A percentile compares a stretch with the other conserved stretches of the same genome.
phyloP scores from a whole-genome alignment of 2,329 filamentous ascomycete species.

The Rhinocladiella similis region DNA sequence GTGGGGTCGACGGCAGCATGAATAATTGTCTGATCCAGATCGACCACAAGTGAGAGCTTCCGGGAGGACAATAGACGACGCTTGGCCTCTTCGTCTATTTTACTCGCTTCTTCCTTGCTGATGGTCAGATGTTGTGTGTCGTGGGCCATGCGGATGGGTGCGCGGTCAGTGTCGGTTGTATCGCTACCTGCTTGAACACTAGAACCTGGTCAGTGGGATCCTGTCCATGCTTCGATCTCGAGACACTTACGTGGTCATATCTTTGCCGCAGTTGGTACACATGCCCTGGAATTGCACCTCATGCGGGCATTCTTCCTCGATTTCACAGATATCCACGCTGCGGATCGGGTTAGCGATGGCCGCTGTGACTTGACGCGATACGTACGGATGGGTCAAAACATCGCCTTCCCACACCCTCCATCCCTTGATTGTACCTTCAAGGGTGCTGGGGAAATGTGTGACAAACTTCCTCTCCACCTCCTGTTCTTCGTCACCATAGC shows the following conservation, averaged over 20 bases:
- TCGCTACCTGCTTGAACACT: constrained; percentile 24
- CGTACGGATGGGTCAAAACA: constrained; percentile 45
- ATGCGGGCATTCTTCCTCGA: constrained; percentile 90
- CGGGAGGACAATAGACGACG: constrained; percentile 74
- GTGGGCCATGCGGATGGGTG: constrained; percentile 92
- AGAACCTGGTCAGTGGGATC: background rate
- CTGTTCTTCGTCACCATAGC: constrained; percentile 72
- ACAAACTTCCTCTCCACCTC: constrained; percentile 69
- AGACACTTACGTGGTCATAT: constrained; percentile 75
- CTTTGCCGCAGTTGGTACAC: constrained; percentile 88
- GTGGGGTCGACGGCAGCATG: constrained; percentile 97
- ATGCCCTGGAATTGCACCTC: constrained; percentile 88
- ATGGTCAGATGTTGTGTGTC: constrained; percentile 86
- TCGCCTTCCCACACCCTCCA: constrained; percentile 67
- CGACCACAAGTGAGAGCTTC: constrained; percentile 91
- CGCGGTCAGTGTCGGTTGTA: constrained; percentile 63
- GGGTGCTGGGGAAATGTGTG: constrained; percentile 77
- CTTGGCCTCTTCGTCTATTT: constrained; percentile 83
- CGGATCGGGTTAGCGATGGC: background rate
- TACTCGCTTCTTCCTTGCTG: constrained; percentile 75
- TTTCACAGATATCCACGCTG: constrained; percentile 64
- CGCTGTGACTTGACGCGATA: constrained; percentile 13
- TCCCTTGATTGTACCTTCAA: constrained; percentile 73
- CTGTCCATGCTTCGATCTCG: background rate
- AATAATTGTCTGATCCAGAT: constrained; percentile 97